Base-by-base conservation (phyloP, 1,139 yeast genomes). In the Hyphopichia burtonii region DNA sequence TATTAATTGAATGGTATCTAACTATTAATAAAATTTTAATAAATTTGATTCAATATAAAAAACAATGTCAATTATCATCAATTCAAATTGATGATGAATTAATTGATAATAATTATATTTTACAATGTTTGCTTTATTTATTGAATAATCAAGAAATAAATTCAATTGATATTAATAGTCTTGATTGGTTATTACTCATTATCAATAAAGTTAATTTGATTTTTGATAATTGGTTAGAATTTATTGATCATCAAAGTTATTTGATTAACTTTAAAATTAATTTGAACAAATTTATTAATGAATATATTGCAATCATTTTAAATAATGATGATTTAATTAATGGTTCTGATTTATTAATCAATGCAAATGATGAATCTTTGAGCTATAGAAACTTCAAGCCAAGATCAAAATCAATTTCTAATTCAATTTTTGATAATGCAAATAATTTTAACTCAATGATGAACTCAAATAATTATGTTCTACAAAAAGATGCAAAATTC, bases 1-100 rank as follows among this genome's bases (percentile, higher is more conserved):
- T 65, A 27, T 44, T 71, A 1, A 51, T 68, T 36, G 74, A 70
- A 44, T 71, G 76, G 76, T 69, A 66, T 48, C 47, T 71, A 34
- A 61, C 71, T 2, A 58, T 68, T 55, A 56, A 61, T 38, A 70
- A 69, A 49, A 48, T 66, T 2, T 54, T 71, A 39, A 52, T 64
- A 16, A 22, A 27, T 20, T 25, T 31, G 10, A 19, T 38, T 18
- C 40, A 38, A 20, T 28, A 32, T 16, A 55, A 54, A 35, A 52
- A 59, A 46, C 48, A 12, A 16, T 16, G 20, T 12, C n/a, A 31
- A 31, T 17, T 16, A 3, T 16, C 8, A 31, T 10, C n/a, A 5
- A 9, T 12, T 10, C n/a, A 16, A 31, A 31, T 31, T 25, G 20
- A 34, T 16, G 48, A 52, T 38, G 53, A 56, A 30, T 32, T 46